Evolutionary conservation across 768 basidiomycete species (phyloP), one percentile per base, ranked within the genome.

Genomic region (Fomitopsis pulvina): DNA sequence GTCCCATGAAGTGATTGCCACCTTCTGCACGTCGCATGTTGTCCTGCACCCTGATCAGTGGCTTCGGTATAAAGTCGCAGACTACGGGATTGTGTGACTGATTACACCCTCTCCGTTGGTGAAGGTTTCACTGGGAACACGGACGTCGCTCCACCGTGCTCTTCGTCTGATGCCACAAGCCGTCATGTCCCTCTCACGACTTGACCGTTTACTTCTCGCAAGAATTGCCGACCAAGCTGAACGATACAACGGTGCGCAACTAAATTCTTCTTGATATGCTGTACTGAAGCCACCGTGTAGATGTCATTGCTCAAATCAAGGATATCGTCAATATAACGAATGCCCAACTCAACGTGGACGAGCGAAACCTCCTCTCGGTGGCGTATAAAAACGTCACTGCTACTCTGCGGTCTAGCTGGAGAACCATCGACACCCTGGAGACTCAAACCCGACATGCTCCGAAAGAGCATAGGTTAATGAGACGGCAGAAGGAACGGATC

Each of bases 381-480:
- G 90, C 91, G 24, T 92, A 90, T 74, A 94, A 93, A 77, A 92
- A 92, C 66, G 73, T 87, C 55, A 94, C 89, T 18, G 88, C 89
- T 60, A 79, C 75, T 18, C 79, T 90, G 52, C 83, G 91, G 48
- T 84, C 81, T 43, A 89, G 87, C 56, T 93, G 91, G 91, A 78
- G 90, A 59, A 79, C 83, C 57, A 75, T 91, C 48, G 85, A 87
- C 55, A 77, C 76, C 49, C 75, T 90, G 55, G 86, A 88, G 69
- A 76, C 83, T 64, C 77, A 81, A 63, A 68, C 75, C 56, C 69
- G 68, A 49, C 68, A 75, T 63, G 65, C 74, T 56, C 58, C 75
- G 57, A 71, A 76, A 55, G 81, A 86, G 63, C 71, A 81, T 44
- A 66, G 71, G 50, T 79, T 92, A 61, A 83, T 88, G 64, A 81